A percentile compares a stretch with the other conserved stretches of the same genome.
Conservation (phyloP, 108 stramenopile genomes). For the Skeletonema grethae region DNA sequence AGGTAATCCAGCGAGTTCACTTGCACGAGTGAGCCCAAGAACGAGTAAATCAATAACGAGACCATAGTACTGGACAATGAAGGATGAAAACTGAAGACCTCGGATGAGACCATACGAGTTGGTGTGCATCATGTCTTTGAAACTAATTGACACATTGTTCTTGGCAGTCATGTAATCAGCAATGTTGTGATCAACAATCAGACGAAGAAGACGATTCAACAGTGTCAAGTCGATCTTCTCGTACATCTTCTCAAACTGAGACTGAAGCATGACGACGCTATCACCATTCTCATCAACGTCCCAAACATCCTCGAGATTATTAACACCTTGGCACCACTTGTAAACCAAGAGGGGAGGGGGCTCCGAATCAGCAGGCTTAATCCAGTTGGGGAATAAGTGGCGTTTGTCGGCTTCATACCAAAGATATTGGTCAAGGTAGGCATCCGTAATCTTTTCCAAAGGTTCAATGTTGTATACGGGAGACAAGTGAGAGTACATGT, state of each 20-base stretch:
- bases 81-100: slow-evolving; percentile 95
- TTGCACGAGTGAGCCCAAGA: slow-evolving; percentile 95
- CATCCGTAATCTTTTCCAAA: slow-evolving; percentile 99
- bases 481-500: slow-evolving; percentile 96
- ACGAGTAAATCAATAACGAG: slow-evolving; percentile 95
- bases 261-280: slow-evolving; percentile 96
- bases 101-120: slow-evolving; percentile 98
- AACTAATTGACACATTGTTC: slow-evolving; percentile 95
- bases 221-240: slow-evolving; percentile 98
- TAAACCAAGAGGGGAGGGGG: slow-evolving; percentile 99
- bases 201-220: slow-evolving; percentile 94
- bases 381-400: slow-evolving; percentile 95
- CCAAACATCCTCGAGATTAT: slow-evolving; percentile 98
- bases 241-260: slow-evolving; percentile 97
- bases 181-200: slow-evolving; percentile 99
- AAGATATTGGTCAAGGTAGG: slow-evolving; percentile 99
- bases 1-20: slow-evolving; percentile 97
- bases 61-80: slow-evolving; percentile 98
- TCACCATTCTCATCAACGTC: slow-evolving; percentile 91
- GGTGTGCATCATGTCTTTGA: slow-evolving; percentile 99
- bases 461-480: slow-evolving; percentile 98
- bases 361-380: slow-evolving; percentile 98
- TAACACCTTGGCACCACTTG: slow-evolving; percentile 99
- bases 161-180: slow-evolving; percentile 99
- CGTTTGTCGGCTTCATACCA: slow-evolving; percentile 99